Conservation (phyloP, 208 protist genomes). For the Phytomonas sp. region DNA sequence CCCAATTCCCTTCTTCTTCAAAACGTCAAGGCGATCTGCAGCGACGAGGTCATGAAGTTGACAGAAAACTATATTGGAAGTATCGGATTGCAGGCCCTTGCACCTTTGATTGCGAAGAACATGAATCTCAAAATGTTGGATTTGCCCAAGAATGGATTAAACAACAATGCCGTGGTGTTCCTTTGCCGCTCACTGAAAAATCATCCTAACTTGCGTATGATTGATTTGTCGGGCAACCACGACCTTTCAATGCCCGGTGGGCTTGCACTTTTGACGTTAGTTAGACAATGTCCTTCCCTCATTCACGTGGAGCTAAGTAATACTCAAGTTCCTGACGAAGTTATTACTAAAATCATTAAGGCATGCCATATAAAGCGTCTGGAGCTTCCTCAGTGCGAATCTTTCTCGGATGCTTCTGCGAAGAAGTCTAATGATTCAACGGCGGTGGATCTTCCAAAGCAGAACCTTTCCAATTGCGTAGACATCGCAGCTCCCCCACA, state of each 20-base stretch:
- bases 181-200: constrained; percentile 59
- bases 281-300: constrained; percentile 33
- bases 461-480: too few species aligned
- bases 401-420: too few species aligned
- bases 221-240: constrained; percentile 71
- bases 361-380: too few species aligned
- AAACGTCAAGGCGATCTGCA: constrained; percentile 27
- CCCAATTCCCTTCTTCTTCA: constrained; percentile 41
- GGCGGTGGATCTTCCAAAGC: too few species aligned
- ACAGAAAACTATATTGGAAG: constrained; percentile 66
- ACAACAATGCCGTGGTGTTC: constrained; percentile 77
- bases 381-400: too few species aligned
- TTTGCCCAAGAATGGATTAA: constrained; percentile 55
- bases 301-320: constrained; percentile 26
- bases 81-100: constrained; percentile 65
- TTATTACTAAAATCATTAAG: constrained; percentile 40
- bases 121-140: constrained; percentile 33
- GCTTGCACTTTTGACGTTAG: constrained; percentile 55
- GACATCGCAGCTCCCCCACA: too few species aligned
- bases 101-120: constrained; percentile 56
- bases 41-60: constrained; percentile 44
- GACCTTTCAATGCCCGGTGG: constrained; percentile 63
- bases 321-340: constrained; percentile 51
- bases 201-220: constrained; percentile 26
- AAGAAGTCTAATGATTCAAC: too few species aligned